phyloP scores from a whole-genome alignment of 2,329 filamentous ascomycete species.

The Podosphaera aphanis region DNA sequence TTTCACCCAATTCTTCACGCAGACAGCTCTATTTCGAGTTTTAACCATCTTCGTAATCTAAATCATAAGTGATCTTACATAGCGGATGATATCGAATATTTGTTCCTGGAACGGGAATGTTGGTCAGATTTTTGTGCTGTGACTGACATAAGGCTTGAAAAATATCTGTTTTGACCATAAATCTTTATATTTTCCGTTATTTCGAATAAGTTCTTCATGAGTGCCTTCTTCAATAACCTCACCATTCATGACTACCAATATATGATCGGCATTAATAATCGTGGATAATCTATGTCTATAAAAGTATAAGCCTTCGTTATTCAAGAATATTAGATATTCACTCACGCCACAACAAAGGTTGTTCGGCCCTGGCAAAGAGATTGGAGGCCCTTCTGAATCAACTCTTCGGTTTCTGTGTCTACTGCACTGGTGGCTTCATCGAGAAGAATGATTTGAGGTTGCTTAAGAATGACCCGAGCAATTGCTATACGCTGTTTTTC shows the following conservation, averaged over 20 bases:
- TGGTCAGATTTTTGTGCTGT: no score
- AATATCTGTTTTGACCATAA: constrained; percentile 27
- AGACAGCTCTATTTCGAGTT: no score
- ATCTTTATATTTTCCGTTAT: constrained; percentile 25
- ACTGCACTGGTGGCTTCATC: constrained; percentile 89
- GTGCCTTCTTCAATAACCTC: constrained; percentile 26
- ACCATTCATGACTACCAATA: constrained; percentile 29
- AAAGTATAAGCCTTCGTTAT: constrained; percentile 1
- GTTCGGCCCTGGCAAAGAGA: constrained; percentile 27
- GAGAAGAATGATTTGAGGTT: constrained; percentile 75
- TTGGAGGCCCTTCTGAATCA: constrained; percentile 44
- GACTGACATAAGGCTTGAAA: constrained; percentile 8
- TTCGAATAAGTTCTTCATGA: constrained; percentile 23
- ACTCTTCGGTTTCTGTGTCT: constrained; percentile 81
- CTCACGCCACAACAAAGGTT: constrained; percentile 20
- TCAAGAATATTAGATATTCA: background rate
- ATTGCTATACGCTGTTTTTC: constrained; percentile 75
- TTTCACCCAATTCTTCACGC: no score
- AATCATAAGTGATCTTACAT: no score
- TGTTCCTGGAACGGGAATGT: no score
- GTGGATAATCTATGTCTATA: constrained; percentile 26
- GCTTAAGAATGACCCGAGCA: constrained; percentile 72
- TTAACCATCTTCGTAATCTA: no score
- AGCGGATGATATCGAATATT: no score
- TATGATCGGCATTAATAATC: constrained; percentile 27